These are phyloP conservation scores for Alternaria panax DNA, from an alignment of 2,329 filamentous ascomycete species.

Conservation along the genomic window DNA sequence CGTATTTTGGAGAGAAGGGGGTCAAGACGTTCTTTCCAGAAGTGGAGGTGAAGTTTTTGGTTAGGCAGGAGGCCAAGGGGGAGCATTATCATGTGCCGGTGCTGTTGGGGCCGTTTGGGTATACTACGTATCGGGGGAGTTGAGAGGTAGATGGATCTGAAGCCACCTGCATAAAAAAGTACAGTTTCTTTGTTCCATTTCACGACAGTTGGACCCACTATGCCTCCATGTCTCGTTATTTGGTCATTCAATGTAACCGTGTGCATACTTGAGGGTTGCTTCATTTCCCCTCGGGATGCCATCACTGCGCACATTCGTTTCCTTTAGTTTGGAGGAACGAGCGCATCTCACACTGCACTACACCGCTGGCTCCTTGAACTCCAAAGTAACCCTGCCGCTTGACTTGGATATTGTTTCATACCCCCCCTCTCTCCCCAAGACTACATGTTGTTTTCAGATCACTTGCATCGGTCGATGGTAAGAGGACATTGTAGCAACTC, in stretches of 20 bases:
- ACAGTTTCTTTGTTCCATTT: not conserved
- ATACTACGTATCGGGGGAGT: slow-evolving; percentile 77
- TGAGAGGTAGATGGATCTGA: slow-evolving; percentile 12
- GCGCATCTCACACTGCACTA: not conserved
- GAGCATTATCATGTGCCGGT: slow-evolving; percentile 84
- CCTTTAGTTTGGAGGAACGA: not conserved
- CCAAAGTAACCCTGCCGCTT: not conserved
- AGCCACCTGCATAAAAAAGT: not conserved
- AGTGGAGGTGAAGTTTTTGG: slow-evolving; percentile 63
- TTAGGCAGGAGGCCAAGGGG: slow-evolving; percentile 53
- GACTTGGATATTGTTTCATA: not conserved
- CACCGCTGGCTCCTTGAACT: not conserved
- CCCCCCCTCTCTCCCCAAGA: not conserved
- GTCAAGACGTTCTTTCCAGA: slow-evolving; percentile 64
- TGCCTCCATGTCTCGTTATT: not conserved
- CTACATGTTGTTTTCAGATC: not conserved
- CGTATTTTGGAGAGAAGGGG: slow-evolving; percentile 70
- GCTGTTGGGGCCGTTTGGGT: slow-evolving; percentile 78
- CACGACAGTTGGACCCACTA: no score
- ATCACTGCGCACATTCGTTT: not conserved
- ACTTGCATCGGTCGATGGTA: not conserved
- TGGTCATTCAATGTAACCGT: not conserved
- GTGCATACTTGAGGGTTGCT: not conserved
- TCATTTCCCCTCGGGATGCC: not conserved
- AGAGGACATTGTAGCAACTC: not conserved